phyloP scores from a whole-genome alignment of 2,329 filamentous ascomycete genomes.

The Rosellinia necatrix region DNA sequence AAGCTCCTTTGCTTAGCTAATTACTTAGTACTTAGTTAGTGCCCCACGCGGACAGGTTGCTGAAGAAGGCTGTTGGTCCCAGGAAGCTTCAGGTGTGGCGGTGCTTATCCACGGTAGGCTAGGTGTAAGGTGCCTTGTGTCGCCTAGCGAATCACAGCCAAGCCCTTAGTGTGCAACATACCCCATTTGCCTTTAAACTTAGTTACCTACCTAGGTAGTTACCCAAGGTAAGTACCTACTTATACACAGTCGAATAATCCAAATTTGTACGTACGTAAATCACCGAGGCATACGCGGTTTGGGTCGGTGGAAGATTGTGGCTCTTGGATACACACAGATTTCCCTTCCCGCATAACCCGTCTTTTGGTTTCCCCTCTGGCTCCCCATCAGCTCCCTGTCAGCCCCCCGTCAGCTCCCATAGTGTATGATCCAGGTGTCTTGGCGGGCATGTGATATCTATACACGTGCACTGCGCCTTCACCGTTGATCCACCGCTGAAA shows the following conservation, averaged over 20 bases:
- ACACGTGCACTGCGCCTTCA: neutral
- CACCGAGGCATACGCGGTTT: too few relatives aligned
- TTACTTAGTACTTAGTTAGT: neutral
- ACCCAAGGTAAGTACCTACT: slow-evolving; percentile 1
- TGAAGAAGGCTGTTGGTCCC: too few relatives aligned
- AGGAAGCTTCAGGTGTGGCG: slow-evolving; percentile 16
- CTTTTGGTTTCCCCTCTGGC: neutral
- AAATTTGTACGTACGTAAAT: too few relatives aligned
- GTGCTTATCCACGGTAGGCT: slow-evolving; percentile 1
- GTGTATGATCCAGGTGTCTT: slow-evolving; percentile 23
- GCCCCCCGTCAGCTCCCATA: slow-evolving; percentile 18
- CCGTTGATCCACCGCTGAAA: slow-evolving; percentile 1
- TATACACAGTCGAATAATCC: neutral
- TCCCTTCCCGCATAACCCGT: slow-evolving; percentile 1
- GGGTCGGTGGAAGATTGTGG: too few relatives aligned
- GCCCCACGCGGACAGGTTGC: too few relatives aligned
- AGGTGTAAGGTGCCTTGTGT: too few relatives aligned
- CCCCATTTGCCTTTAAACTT: too few relatives aligned
- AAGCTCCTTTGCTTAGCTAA: neutral
- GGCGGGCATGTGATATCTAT: slow-evolving; percentile 27
- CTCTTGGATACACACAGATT: too few relatives aligned
- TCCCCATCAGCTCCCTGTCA: slow-evolving; percentile 10
- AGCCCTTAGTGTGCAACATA: too few relatives aligned
- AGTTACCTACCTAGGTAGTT: slow-evolving; percentile 4
- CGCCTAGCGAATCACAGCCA: slow-evolving; percentile 14